Evolutionary conservation across 352 stramenopile species (phyloP).

Genomic region (Aphanomyces astaci): DNA sequence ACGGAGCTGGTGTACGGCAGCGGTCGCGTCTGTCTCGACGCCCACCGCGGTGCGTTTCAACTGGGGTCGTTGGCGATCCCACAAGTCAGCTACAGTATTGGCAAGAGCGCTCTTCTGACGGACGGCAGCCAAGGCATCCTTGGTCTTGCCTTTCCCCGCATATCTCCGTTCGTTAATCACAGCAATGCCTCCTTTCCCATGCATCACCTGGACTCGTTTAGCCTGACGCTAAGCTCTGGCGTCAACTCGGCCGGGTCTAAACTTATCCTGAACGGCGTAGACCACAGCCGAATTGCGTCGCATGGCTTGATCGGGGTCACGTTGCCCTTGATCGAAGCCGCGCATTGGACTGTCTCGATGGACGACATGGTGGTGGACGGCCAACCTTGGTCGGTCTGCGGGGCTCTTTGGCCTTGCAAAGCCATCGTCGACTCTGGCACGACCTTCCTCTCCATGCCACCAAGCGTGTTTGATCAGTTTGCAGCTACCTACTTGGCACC

Average conservation of each 20-base stretch:
- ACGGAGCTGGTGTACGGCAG: conserved; percentile 41
- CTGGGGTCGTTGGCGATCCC: conserved; percentile 39
- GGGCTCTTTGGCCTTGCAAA: conserved; percentile 4
- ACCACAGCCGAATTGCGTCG: conserved; percentile 41
- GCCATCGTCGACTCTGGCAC: conserved; percentile 56
- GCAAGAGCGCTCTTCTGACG: conserved; percentile 39
- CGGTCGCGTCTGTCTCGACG: conserved; percentile 49
- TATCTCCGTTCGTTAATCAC: conserved; percentile 37
- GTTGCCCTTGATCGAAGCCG: conserved; percentile 37
- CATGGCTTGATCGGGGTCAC: conserved; percentile 37
- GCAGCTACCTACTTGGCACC: conserved; percentile 26
- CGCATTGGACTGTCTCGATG: conserved; percentile 59
- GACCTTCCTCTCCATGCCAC: conserved; percentile 47
- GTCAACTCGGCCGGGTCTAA: conserved; percentile 45
- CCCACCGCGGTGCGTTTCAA: conserved; percentile 30
- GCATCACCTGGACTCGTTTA: conserved; percentile 53
- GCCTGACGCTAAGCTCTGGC: conserved; percentile 44
- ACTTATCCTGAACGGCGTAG: conserved; percentile 57
- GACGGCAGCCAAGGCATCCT: conserved; percentile 40
- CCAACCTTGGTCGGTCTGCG: neutral
- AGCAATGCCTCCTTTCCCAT: conserved; percentile 18
- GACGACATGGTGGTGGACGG: conserved; percentile 44
- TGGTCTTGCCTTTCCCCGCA: conserved; percentile 42
- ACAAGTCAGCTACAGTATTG: conserved; percentile 53
- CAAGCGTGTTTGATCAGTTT: conserved; percentile 30